Percentiles rank a stretch among this genome's conserved stretches.
Conservation (phyloP, 192 early-diverging fungal species). For the Podila epigama region DNA sequence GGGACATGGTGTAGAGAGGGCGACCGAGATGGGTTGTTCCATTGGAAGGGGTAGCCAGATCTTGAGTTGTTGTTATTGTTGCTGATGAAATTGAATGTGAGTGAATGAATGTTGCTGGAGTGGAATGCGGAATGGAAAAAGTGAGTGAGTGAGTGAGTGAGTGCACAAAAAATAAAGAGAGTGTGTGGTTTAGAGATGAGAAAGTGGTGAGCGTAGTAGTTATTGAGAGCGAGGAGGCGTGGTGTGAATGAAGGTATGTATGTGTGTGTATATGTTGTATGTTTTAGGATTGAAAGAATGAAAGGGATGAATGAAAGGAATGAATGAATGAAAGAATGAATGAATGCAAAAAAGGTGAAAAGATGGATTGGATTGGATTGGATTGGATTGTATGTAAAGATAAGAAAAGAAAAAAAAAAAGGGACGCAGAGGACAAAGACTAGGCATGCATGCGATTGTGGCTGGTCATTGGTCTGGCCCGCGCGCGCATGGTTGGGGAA, state of each 20-base stretch:
- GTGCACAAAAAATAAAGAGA: too few relatives aligned
- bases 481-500: too few relatives aligned
- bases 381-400: background rate
- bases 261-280: background rate
- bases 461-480: too few relatives aligned
- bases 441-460: background rate
- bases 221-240: too few relatives aligned
- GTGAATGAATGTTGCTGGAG: background rate
- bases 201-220: too few relatives aligned
- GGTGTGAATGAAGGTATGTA: background rate
- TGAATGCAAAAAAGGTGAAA: background rate
- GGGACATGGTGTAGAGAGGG: slow-evolving; percentile 2
- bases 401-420: background rate
- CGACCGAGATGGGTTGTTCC: slow-evolving; percentile 17
- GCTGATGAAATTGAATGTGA: background rate
- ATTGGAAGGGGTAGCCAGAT: too few relatives aligned
- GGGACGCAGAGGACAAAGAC: background rate
- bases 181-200: too few relatives aligned
- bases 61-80: background rate
- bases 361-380: too few relatives aligned
- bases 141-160: background rate
- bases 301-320: background rate
- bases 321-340: background rate
- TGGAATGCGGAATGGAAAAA: too few relatives aligned
- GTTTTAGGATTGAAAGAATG: background rate